Base-by-base conservation (phyloP, 306 rosid species). In the Cucumis cinereus region DNA sequence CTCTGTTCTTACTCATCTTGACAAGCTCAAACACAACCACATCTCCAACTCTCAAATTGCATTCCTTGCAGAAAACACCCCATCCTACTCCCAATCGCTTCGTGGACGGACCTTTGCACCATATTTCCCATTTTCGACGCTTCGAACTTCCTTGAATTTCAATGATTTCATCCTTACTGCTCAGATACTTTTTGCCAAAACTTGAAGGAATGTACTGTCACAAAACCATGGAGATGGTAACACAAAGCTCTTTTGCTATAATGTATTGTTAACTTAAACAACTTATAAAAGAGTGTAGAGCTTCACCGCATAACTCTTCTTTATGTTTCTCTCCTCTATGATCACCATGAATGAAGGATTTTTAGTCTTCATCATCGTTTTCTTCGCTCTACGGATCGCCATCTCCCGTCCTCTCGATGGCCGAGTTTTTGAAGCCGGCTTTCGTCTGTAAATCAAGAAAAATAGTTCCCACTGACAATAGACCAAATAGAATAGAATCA, bases 11-110 rank as follows among this genome's bases (percentile, higher is more conserved):
- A 13, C 3, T 38, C 38, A 17, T 28, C 62, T 79, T 64, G 30
- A 79, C 28, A 54, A 86, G 70, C 86, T 81, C 81, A 73, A 79
- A 73, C 36, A 26, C 77, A 69, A 86, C 79, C 36, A 58, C 57
- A 73, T 86, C 92, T 19, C 88, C 86, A 1, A 0, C 30, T 35
- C 68, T 23, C 78, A 84, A 55, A 13, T 54, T 4, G 22, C 64
- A 72, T 8, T 67, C 82, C 43, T 2, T 76, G 0, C 15, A 19
- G 73, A 87, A 82, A 10, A 26, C 3, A 2, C 0, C 0, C 82
- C 86, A 80, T n/a, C 90, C 87, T 30, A 0, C 35, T 45, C n/a
- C 41, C 20, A 79, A 26, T 60, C n/a, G 22, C 77, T n/a, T 63
- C 24, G 71, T 0, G 23, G 26, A 0, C 47, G 5, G 0, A 2